phyloP scores from a whole-genome alignment of 176 grass and related monocot genomes.

The Triticum urartu region DNA sequence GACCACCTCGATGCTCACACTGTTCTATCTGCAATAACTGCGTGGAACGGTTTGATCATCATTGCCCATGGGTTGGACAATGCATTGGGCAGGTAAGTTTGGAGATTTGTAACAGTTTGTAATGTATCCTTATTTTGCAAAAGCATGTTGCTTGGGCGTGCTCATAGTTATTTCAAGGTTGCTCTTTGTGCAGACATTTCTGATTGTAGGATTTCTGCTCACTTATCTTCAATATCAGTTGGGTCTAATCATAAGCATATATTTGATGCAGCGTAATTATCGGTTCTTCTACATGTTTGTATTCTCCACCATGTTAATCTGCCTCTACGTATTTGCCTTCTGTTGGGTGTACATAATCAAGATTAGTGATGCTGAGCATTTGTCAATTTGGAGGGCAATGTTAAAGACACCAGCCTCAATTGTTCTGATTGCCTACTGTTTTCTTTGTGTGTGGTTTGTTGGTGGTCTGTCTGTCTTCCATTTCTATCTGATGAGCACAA shows the following conservation, averaged over 20 bases:
- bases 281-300: slow-evolving; percentile 99
- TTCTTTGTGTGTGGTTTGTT: slow-evolving; percentile 94
- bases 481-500: slow-evolving; percentile 86
- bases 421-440: slow-evolving; percentile 82
- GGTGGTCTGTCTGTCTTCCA: slow-evolving; percentile 93
- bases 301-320: slow-evolving; percentile 82
- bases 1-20: slow-evolving; percentile 85
- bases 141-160: background rate
- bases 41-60: slow-evolving; percentile 93
- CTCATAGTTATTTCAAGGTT: background rate
- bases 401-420: slow-evolving; percentile 76
- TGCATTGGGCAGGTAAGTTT: slow-evolving; percentile 81
- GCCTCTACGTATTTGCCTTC: slow-evolving; percentile 86
- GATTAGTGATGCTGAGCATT: slow-evolving; percentile 63
- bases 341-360: slow-evolving; percentile 93
- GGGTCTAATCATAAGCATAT: slow-evolving; percentile 31
- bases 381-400: slow-evolving; percentile 68
- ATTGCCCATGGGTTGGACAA: slow-evolving; percentile 97
- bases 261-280: slow-evolving; percentile 79
- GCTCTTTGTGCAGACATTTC: background rate
- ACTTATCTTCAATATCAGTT: background rate
- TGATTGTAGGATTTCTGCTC: background rate
- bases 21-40: slow-evolving; percentile 98
- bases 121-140: background rate
- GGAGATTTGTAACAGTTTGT: background rate